Base-by-base conservation (phyloP, 2,329 filamentous ascomycete genomes). In the Pleoardoris graminearum region DNA sequence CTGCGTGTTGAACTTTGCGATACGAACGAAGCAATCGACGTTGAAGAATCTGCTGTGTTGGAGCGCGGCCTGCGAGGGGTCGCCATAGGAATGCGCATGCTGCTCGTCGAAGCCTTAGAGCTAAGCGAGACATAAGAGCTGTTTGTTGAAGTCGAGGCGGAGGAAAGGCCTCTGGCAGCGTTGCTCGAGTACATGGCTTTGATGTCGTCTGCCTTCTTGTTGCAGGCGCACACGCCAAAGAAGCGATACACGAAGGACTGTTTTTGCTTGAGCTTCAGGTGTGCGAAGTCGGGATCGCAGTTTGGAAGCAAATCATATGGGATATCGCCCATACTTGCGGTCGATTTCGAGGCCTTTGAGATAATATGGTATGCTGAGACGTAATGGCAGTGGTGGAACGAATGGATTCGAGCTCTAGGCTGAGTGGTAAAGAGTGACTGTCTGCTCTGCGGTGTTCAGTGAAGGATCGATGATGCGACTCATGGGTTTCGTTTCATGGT, bases 301-400 rank as follows among this genome's bases (percentile, higher is more conserved):
- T 14, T 47, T 6, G 44, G 44, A 22, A 47, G 44, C 16, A 47
- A n/a, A 14, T 47, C 44, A 33, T 36, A 47, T 8, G 44, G 44
- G 17, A 47, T 47, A 22, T 21, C n/a, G 44, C 33, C 21, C 44
- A 47, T 47, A 1, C 7, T 47, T 38, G 44, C 17, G 16, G 44
- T 27, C 37, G 23, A n/a, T 33, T 17, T 4, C 16, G 32, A n/a
- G 17, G 32, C 25, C 12, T 25, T 22, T 36, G 3, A n/a, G 8
- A 14, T 2, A 17, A 16, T n/a, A 7, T 14, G n/a, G 25, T 29
- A 33, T 8, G 32, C 3, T 6, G 6, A 6, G 3, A 7, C 1
- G 17, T 44, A 19, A 21, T 7, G 16, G 14, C 5, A 17, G 14
- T 36, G 0, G 30, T 5, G 33, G 2, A 47, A 29, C 14, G 23